Evolutionary conservation across 2,329 filamentous ascomycete genomes (phyloP), one percentile per base, ranked within the genome.

Genomic region (Paramyrothecium roridum): DNA sequence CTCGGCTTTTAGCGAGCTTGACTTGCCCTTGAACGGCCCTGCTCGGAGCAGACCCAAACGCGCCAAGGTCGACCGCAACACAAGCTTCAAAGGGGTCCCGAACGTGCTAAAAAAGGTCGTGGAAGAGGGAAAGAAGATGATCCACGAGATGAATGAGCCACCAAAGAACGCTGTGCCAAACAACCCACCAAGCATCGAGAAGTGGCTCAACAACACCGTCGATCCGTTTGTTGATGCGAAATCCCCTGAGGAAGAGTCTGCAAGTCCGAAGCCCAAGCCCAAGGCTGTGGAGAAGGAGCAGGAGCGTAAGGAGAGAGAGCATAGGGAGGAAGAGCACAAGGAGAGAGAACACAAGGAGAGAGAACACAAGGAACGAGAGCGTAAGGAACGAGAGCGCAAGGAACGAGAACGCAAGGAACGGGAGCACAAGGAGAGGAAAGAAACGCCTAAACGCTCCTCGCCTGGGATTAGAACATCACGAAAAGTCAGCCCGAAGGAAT

Each of bases 1-100:
- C 59, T 87, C 85, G 19, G 85, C 85, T n/a, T 87, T 88, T 61
- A 87, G 83, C 60, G 83, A 84, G 62, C 73, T 87, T 8, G 84
- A 87, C 53, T 67, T 87, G 1, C 78, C 83, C 1, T 64, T 80
- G 1, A 75, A 76, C 20, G 76, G 76, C 7, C 73, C 80, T 53
- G 71, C 76, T n/a, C 70, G 71, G 26, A 77, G 74, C 55, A 67
- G 65, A 56, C 63, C 67, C 40, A 73, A 76, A 65, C 70, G 69
- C 21, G 69, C 72, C 30, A 81, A 82, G 62, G 70, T 77, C 8
- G 80, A 82, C 48, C 74, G 82, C 46, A 82, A 77, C 51, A 70
- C 78, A 2, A 87, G 83, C 63, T 81, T 87, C 68, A 84, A 82
- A 61, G 77, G 75, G 50, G 77, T 86, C 59, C 82, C 83, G 13